Evolutionary conservation across 805 yeast species (phyloP).

Genomic region (Suhomyces xylopsoci): DNA sequence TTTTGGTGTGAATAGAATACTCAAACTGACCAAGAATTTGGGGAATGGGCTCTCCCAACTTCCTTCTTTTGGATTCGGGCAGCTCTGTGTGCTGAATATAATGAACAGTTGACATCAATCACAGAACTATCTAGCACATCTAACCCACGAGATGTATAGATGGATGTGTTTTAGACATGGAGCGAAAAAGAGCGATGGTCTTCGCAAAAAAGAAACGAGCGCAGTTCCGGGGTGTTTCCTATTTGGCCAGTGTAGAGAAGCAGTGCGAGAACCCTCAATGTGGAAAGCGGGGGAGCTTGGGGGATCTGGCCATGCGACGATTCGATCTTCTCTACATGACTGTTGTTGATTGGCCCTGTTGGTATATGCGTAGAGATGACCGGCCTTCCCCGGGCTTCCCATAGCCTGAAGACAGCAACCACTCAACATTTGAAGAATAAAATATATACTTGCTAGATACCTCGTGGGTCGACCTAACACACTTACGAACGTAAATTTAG

Average conservation of each 20-base stretch:
- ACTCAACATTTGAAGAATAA: neutral
- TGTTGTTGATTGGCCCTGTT: neutral
- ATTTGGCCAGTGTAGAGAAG: neutral
- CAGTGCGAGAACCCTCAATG: neutral
- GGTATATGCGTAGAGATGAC: neutral
- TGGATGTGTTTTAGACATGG: neutral
- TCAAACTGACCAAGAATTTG: neutral
- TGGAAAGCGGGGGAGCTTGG: neutral
- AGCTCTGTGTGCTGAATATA: neutral
- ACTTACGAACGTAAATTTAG: no score
- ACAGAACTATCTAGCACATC: neutral
- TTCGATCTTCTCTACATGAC: neutral
- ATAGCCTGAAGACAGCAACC: neutral
- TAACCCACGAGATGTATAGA: neutral
- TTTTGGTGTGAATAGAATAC: neutral
- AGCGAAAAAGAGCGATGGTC: neutral
- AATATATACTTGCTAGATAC: neutral
- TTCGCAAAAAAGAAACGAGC: neutral
- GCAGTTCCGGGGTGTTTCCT: neutral
- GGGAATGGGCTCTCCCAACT: slow-evolving; percentile 9
- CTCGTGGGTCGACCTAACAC: neutral
- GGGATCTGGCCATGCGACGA: neutral
- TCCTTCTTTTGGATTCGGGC: slow-evolving; percentile 7
- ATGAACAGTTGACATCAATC: neutral
- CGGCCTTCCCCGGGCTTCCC: neutral